Conservation (phyloP, 108 stramenopile genomes). For the Skeletonema marinoi region DNA sequence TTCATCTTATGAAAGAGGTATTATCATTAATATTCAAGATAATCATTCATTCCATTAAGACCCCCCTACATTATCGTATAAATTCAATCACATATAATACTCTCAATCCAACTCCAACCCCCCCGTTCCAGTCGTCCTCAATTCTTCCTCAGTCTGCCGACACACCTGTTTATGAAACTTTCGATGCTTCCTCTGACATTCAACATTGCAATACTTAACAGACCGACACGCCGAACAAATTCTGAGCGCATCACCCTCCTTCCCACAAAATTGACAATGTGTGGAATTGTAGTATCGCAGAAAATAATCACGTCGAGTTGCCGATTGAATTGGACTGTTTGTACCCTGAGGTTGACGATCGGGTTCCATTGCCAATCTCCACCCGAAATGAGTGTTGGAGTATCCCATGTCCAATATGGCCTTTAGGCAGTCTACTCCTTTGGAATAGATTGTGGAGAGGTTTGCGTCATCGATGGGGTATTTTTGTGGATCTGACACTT, state of each 20-base stretch:
- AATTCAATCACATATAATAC: too few relatives aligned
- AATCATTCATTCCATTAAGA: too few relatives aligned
- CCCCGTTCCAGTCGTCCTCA: neutral
- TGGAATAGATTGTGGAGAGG: neutral
- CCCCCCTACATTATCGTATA: too few relatives aligned
- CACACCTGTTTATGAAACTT: neutral
- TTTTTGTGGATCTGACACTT: neutral
- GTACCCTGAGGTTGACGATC: neutral
- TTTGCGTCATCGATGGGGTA: neutral
- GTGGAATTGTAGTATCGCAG: neutral
- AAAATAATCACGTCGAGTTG: conserved; percentile 8
- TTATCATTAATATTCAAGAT: too few relatives aligned
- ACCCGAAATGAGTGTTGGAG: neutral
- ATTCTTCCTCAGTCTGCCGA: neutral
- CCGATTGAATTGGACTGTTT: neutral
- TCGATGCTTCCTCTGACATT: neutral
- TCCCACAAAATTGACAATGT: neutral
- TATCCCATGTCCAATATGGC: neutral
- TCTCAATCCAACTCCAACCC: neutral
- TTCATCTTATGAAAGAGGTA: too few relatives aligned
- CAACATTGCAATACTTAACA: neutral
- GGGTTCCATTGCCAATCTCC: conserved; percentile 2
- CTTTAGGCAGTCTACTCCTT: neutral
- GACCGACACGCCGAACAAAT: neutral
- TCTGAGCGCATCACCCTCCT: neutral